Evolutionary conservation across 345 rosid genomes (phyloP), one percentile per base, ranked within the genome.

Genomic region (Ceriops zippeliana): DNA sequence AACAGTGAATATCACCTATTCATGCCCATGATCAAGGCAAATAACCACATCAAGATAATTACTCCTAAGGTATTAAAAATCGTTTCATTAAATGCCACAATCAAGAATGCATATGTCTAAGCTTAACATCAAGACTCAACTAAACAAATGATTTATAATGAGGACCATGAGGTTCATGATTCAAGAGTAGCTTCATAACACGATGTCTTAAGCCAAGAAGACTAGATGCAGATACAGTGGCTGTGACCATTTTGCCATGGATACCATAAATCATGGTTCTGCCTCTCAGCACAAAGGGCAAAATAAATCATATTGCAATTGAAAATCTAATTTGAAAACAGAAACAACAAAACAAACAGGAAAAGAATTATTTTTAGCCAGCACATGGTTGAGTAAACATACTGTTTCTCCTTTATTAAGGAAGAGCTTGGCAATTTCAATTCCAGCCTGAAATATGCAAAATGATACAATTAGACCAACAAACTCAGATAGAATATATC

Each of bases 381-480:
- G 67, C 52, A 62, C 21, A 7, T 69, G 46, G 46, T 9, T 9
- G 32, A 57, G 34, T 7, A 70, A 67, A 62, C 81, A 54, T 84
- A 93, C 98, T 76, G 85, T 93, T 71, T 91, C 86, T 35, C 98
- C 98, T 82, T 86, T 81, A 42, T 93, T 84, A 32, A 93, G 82
- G 73, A 93, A 93, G 70, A 93, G 87, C 85, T 93, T 91, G 68
- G 98, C 84, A 63, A 92, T 83, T 86, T 93, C 98, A 73, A 93
- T 88, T 74, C 98, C 98, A 70, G 96, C 97, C 98, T 93, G 87
- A 82, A 75, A 80, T 56, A 65, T 66, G 51, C 52, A 75, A 69
- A 76, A 58, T 15, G 61, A 15, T 31, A 65, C 5, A 74, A 76
- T 57, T 61, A 49, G 27, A 31, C 27, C 13, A 35, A 58, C 54